A percentile compares a stretch with the other conserved stretches of the same genome.
Evolutionary conservation across 2,329 filamentous ascomycete species (phyloP).

Genomic region (Plenodomus tracheiphilus): DNA sequence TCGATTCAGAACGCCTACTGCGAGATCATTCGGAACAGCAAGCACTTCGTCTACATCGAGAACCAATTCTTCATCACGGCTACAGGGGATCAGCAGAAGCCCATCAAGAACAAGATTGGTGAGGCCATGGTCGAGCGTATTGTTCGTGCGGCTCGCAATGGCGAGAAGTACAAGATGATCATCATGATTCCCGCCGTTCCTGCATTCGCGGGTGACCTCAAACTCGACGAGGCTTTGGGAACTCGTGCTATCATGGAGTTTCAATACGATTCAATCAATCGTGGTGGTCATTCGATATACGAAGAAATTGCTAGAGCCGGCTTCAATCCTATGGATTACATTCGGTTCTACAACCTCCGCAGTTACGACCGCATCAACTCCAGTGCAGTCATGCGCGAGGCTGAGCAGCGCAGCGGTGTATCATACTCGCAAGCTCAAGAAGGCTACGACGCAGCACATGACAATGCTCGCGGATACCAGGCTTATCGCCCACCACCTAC

Average conservation of each 20-base stretch:
- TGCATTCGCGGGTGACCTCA: constrained; percentile 79
- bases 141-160: constrained; percentile 66
- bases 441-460: constrained; percentile 62
- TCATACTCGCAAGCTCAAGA: constrained; percentile 68
- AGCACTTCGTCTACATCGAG: constrained; percentile 79
- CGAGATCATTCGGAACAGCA: constrained; percentile 67
- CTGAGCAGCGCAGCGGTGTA: constrained; percentile 66
- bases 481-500: constrained; percentile 39
- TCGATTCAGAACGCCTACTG: constrained; percentile 88
- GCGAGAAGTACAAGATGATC: constrained; percentile 72
- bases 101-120: constrained; percentile 77
- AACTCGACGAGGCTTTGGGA: constrained; percentile 70
- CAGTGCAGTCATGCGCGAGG: constrained; percentile 62
- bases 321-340: constrained; percentile 72
- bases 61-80: constrained; percentile 91
- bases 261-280: constrained; percentile 78
- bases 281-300: constrained; percentile 77
- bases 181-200: constrained; percentile 80
- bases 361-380: constrained; percentile 84
- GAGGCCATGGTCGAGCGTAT: constrained; percentile 79
- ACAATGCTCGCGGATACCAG: constrained; percentile 41
- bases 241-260: constrained; percentile 86
- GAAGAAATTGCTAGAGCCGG: constrained; percentile 68
- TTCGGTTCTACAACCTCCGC: constrained; percentile 82
- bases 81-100: constrained; percentile 69